Percentiles rank a stretch among this genome's conserved stretches.
Evolutionary conservation across 352 stramenopile genomes (phyloP).

Genomic region (Phytophthora parvispora): DNA sequence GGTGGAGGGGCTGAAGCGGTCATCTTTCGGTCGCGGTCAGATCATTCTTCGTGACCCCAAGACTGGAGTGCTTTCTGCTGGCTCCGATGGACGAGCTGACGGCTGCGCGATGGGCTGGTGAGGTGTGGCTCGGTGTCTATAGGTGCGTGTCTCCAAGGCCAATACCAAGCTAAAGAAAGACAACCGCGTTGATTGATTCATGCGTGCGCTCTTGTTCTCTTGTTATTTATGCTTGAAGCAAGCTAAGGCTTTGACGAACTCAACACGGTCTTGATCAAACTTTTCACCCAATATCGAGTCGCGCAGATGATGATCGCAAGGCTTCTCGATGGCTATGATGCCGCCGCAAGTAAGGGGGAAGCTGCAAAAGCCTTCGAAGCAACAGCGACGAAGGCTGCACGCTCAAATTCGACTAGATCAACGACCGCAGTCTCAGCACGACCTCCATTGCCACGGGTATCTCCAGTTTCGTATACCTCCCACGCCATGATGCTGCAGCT

Average conservation of each 20-base stretch:
- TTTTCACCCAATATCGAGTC: not conserved
- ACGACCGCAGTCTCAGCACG: not conserved
- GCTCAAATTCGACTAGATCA: not conserved
- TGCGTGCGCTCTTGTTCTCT: not conserved
- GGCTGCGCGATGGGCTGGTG: constrained; percentile 94
- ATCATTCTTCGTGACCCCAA: constrained; percentile 85
- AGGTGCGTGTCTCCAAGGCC: not conserved
- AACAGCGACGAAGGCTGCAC: not conserved
- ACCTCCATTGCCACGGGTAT: constrained; percentile 17
- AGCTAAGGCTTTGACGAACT: constrained; percentile 11
- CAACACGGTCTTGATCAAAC: not conserved
- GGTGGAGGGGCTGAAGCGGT: constrained; percentile 39
- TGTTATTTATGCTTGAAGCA: constrained; percentile 13
- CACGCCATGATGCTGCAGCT: constrained; percentile 74
- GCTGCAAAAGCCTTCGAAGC: not conserved
- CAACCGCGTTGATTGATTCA: constrained; percentile 2
- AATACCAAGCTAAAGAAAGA: constrained; percentile 33
- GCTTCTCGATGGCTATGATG: constrained; percentile 30
- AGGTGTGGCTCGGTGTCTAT: not conserved
- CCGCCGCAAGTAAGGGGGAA: not conserved
- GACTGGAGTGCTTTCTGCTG: constrained; percentile 94
- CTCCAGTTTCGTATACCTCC: constrained; percentile 48
- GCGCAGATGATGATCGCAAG: constrained; percentile 27
- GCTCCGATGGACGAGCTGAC: constrained; percentile 95
- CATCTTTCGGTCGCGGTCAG: constrained; percentile 83